Evolutionary conservation across 2,329 filamentous ascomycete genomes (phyloP).

Genomic region (Lecanicillium sp.): DNA sequence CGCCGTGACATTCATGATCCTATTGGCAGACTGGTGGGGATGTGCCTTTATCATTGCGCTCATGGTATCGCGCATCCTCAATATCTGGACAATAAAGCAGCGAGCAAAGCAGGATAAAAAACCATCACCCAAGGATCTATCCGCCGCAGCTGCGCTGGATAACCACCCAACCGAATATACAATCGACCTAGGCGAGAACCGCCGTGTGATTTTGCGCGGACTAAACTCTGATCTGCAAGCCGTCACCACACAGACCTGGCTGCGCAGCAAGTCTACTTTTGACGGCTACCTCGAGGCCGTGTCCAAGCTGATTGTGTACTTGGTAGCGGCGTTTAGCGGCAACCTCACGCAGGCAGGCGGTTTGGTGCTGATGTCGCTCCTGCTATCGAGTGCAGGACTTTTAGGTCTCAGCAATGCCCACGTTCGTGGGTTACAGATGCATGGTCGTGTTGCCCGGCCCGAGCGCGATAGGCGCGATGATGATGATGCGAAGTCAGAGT

Average conservation of each 20-base stretch:
- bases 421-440: constrained; percentile 38
- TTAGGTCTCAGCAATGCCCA: constrained; percentile 46
- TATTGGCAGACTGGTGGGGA: constrained; percentile 45
- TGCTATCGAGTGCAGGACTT: constrained; percentile 44
- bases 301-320: constrained; percentile 49
- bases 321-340: constrained; percentile 44
- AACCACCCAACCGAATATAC: constrained; percentile 33
- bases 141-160: constrained; percentile 4
- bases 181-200: constrained; percentile 42
- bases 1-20: constrained; percentile 33
- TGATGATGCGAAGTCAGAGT: background rate
- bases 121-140: background rate
- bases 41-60: constrained; percentile 38
- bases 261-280: constrained; percentile 39
- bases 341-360: constrained; percentile 47
- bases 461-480: constrained; percentile 10
- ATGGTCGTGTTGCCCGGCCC: constrained; percentile 36
- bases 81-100: constrained; percentile 47
- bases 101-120: constrained; percentile 24
- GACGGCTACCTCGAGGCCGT: constrained; percentile 44
- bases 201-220: constrained; percentile 45
- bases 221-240: constrained; percentile 48
- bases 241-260: constrained; percentile 48
- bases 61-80: constrained; percentile 45
- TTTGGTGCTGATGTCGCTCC: constrained; percentile 39